Evolutionary conservation across 352 stramenopile genomes (phyloP).

Genomic region (Pythium sp.): DNA sequence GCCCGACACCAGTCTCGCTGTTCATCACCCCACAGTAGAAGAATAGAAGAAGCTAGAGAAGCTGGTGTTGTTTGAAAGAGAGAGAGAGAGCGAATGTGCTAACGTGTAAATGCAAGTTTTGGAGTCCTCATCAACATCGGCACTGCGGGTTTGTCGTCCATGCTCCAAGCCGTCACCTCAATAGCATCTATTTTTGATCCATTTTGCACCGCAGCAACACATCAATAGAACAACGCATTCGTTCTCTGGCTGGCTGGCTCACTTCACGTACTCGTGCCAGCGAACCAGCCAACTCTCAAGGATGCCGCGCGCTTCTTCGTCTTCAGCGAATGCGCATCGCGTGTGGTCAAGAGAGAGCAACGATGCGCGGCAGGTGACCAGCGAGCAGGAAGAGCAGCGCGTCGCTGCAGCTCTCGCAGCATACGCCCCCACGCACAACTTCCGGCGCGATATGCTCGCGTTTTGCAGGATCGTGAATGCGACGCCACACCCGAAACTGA

Average conservation of each 20-base stretch:
- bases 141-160: not conserved
- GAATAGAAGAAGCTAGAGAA: not conserved
- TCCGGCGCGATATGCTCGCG: constrained; percentile 59
- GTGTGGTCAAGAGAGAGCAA: constrained; percentile 60
- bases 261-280: not conserved
- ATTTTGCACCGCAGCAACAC: too few relatives aligned
- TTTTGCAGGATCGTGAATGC: constrained; percentile 56
- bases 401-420: constrained; percentile 24
- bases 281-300: not conserved
- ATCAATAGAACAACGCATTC: too few relatives aligned
- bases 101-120: constrained; percentile 3
- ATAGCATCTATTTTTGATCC: not conserved
- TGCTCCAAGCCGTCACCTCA: not conserved
- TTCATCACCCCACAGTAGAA: constrained; percentile 17
- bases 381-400: constrained; percentile 10
- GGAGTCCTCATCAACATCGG: not conserved
- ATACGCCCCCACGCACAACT: constrained; percentile 28
- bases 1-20: constrained; percentile 42
- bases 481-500: constrained; percentile 61
- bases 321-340: constrained; percentile 1
- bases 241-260: too few relatives aligned
- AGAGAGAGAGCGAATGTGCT: not conserved
- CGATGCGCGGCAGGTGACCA: constrained; percentile 22
- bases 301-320: constrained; percentile 9
- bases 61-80: not conserved